Base-by-base conservation (phyloP, 2,329 filamentous ascomycete species). In the Penicillium hesseltinei region DNA sequence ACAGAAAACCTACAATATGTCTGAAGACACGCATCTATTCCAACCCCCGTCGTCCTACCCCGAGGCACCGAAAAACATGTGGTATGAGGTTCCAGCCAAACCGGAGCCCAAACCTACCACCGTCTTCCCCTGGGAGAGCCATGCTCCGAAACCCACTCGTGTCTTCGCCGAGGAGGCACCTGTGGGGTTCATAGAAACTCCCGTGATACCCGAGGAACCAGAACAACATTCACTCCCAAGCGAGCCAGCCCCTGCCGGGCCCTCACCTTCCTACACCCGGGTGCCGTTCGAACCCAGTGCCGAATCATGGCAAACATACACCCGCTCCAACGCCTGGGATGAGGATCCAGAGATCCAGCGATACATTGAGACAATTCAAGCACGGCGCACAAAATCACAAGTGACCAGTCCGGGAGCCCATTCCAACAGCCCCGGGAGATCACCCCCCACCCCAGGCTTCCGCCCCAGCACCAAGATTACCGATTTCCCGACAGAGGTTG, bases 291-390 rank as follows among this genome's bases (percentile, higher is more conserved):
- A 56, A 23, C 58, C 56, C 10, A 65, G 65, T 15, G 39, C 59
- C 48, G 81, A 88, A 67, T 82, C 86, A 21, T 96, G 90, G 90
- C 83, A 85, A 61, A 82, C 82, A 46, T 96, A 89, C 72, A 80
- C 85, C n/a, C 83, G 86, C 46, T 84, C 81, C 50, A 99, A 97
- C 73, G 92, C 91, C 17, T 99, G 94, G 94, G 94, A 99, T 68
- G 90, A 91, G 52, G 84, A 95, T 51, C 90, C 90, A 13, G 89
- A 91, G 63, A 99, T 99, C 66, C 87, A 91, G 68, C 84, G 85
- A 62, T 99, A 97, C 71, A 90, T 97, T 54, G 89, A 90, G 62
- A 82, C 85, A 52, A 79, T 96, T 55, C 86, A 89, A 66, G 86
- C 87, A 71, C 87, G 71, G 82, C 84, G 69, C 82, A 81, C 56